Evolutionary conservation across 768 basidiomycete species (phyloP).

Genomic region (Boletus pseudo-olivaceus): DNA sequence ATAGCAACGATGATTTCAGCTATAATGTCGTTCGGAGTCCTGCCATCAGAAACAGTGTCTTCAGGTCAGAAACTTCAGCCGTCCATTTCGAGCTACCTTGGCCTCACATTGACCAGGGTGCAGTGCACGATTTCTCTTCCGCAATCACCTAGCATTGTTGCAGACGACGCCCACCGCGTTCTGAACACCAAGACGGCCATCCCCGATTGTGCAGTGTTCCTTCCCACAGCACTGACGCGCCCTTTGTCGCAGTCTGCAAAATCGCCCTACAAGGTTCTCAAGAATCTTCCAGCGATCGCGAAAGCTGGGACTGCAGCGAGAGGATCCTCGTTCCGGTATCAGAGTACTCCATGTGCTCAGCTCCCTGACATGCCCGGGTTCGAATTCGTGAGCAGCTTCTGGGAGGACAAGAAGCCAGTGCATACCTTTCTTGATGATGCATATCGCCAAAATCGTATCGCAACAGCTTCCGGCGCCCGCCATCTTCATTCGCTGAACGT

Average conservation of each 20-base stretch:
- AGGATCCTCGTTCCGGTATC: constrained; percentile 48
- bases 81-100: neutral
- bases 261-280: constrained; percentile 48
- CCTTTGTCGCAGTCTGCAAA: constrained; percentile 41
- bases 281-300: constrained; percentile 35
- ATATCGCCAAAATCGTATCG: constrained; percentile 56
- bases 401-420: constrained; percentile 59
- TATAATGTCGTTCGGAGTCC: constrained; percentile 49
- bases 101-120: constrained; percentile 32
- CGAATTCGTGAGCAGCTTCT: constrained; percentile 52
- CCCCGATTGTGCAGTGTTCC: constrained; percentile 49
- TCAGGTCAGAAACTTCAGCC: constrained; percentile 34
- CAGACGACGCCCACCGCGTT: constrained; percentile 34
- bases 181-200: constrained; percentile 44
- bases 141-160: constrained; percentile 34
- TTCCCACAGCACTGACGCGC: constrained; percentile 38
- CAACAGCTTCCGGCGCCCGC: constrained; percentile 46
- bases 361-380: constrained; percentile 46
- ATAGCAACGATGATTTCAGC: constrained; percentile 21
- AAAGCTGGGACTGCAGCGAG: constrained; percentile 37
- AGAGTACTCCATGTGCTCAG: constrained; percentile 47
- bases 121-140: constrained; percentile 49
- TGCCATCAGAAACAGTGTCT: constrained; percentile 39
- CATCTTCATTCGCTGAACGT: constrained; percentile 49
- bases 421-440: constrained; percentile 49